phyloP scores from a whole-genome alignment of 176 grass and related monocot species.

The Ananas comosus region DNA sequence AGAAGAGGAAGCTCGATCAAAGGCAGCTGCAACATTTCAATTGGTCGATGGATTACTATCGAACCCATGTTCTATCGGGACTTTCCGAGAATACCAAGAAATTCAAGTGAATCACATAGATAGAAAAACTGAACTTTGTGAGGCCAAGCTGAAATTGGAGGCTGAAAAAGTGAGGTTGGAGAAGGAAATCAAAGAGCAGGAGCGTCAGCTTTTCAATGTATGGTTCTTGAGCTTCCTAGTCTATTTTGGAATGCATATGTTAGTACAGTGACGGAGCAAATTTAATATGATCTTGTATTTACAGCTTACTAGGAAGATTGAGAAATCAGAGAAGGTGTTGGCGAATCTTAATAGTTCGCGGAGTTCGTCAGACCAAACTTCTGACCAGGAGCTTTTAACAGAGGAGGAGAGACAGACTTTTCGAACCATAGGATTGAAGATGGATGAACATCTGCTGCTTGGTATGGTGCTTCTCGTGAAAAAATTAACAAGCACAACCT shows the following conservation, averaged over 20 bases:
- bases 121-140: slow-evolving; percentile 19
- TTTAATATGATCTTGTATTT: slow-evolving; percentile 13
- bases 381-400: slow-evolving; percentile 67
- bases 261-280: neutral
- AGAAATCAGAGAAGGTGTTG: slow-evolving; percentile 57
- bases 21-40: slow-evolving; percentile 32
- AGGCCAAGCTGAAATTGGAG: slow-evolving; percentile 37
- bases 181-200: slow-evolving; percentile 65
- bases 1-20: slow-evolving; percentile 79
- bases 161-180: slow-evolving; percentile 50
- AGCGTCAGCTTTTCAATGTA: slow-evolving; percentile 63
- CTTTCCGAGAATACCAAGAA: slow-evolving; percentile 63
- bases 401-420: slow-evolving; percentile 69
- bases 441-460: slow-evolving; percentile 60
- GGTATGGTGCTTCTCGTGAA: slow-evolving; percentile 19
- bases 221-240: slow-evolving; percentile 1
- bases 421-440: slow-evolving; percentile 55
- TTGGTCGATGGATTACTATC: slow-evolving; percentile 19
- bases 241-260: neutral
- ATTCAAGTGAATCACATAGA: slow-evolving; percentile 35
- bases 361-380: slow-evolving; percentile 33
- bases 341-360: slow-evolving; percentile 50
- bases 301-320: slow-evolving; percentile 72
- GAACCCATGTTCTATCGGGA: slow-evolving; percentile 37
- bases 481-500: too few relatives aligned